Evolutionary conservation across 1,139 yeast species (phyloP).

Genomic region (Magnusiomyces tetraspermus): DNA sequence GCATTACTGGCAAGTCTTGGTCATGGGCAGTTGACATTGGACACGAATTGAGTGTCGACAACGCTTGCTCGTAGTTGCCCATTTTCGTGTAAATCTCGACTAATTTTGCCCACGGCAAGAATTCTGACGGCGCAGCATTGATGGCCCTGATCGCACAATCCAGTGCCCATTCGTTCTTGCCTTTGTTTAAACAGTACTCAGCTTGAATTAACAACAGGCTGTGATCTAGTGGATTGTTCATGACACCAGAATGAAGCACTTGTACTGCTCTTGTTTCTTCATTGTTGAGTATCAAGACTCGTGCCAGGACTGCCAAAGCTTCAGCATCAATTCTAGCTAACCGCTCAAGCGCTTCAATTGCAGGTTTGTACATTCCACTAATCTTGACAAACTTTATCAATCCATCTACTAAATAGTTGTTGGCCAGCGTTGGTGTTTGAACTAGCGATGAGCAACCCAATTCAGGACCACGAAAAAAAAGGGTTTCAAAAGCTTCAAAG

Average conservation of each 20-base stretch:
- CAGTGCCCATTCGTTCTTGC: slow-evolving; percentile 61
- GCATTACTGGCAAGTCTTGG: slow-evolving; percentile 42
- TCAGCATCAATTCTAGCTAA: slow-evolving; percentile 40
- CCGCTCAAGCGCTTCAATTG: slow-evolving; percentile 44
- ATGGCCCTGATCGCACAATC: slow-evolving; percentile 68
- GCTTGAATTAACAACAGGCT: slow-evolving; percentile 52
- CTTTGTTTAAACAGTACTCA: slow-evolving; percentile 57
- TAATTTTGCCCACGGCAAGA: slow-evolving; percentile 69
- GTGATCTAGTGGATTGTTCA: slow-evolving; percentile 43
- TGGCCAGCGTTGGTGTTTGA: slow-evolving; percentile 58
- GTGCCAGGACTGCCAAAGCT: slow-evolving; percentile 52
- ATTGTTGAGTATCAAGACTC: slow-evolving; percentile 51
- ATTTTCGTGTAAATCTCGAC: slow-evolving; percentile 62
- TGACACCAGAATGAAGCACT: slow-evolving; percentile 52
- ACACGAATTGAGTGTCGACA: slow-evolving; percentile 77
- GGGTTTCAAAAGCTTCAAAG: slow-evolving; percentile 48
- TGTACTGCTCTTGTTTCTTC: slow-evolving; percentile 74
- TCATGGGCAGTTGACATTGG: slow-evolving; percentile 79
- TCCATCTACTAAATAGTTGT: slow-evolving; percentile 72
- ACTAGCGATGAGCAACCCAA: slow-evolving; percentile 55
- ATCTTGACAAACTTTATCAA: slow-evolving; percentile 54
- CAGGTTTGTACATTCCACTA: slow-evolving; percentile 54
- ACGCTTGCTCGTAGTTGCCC: slow-evolving; percentile 66
- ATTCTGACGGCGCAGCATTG: slow-evolving; percentile 75
- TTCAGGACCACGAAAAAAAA: slow-evolving; percentile 55